Conservation (phyloP, 768 basidiomycete genomes). For the Hysterangium stoloniferum region DNA sequence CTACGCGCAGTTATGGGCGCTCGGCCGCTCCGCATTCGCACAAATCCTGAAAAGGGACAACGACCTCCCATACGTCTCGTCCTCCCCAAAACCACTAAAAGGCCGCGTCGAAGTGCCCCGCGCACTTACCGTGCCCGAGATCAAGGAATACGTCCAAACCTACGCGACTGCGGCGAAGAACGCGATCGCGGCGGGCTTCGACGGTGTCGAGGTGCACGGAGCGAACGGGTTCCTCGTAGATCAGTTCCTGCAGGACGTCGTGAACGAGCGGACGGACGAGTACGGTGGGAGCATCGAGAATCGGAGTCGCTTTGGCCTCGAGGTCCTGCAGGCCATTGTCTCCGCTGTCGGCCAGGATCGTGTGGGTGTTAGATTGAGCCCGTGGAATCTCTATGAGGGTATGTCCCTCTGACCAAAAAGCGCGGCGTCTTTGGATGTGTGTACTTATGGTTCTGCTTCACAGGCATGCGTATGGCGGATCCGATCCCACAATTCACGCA, state of each 20-base stretch:
- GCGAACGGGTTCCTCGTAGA: slow-evolving; percentile 43
- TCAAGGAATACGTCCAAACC: slow-evolving; percentile 39
- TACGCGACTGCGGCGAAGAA: slow-evolving; percentile 50
- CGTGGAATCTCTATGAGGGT: slow-evolving; percentile 32
- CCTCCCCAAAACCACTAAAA: slow-evolving; percentile 14
- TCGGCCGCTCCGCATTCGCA: slow-evolving; percentile 37
- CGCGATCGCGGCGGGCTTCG: slow-evolving; percentile 58
- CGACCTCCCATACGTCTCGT: slow-evolving; percentile 11
- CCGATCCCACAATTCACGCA: slow-evolving; percentile 49
- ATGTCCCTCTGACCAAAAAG: neutral
- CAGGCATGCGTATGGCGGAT: slow-evolving; percentile 38
- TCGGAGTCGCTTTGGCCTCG: slow-evolving; percentile 47
- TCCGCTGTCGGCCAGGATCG: slow-evolving; percentile 45
- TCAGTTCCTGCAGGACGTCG: slow-evolving; percentile 51
- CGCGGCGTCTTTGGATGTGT: neutral
- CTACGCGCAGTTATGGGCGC: slow-evolving; percentile 51
- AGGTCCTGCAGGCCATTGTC: slow-evolving; percentile 44
- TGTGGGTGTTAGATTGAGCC: slow-evolving; percentile 50
- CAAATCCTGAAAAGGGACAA: slow-evolving; percentile 24
- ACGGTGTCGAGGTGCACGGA: slow-evolving; percentile 45
- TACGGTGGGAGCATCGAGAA: slow-evolving; percentile 65
- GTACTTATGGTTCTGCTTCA: slow-evolving; percentile 11
- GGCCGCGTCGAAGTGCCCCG: slow-evolving; percentile 24
- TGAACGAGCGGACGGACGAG: slow-evolving; percentile 51
- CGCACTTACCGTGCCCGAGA: slow-evolving; percentile 39